A percentile compares a stretch with the other conserved stretches of the same genome.
Evolutionary conservation across 176 grass and related monocot species (phyloP).

Genomic region (Saccharum spontaneum): DNA sequence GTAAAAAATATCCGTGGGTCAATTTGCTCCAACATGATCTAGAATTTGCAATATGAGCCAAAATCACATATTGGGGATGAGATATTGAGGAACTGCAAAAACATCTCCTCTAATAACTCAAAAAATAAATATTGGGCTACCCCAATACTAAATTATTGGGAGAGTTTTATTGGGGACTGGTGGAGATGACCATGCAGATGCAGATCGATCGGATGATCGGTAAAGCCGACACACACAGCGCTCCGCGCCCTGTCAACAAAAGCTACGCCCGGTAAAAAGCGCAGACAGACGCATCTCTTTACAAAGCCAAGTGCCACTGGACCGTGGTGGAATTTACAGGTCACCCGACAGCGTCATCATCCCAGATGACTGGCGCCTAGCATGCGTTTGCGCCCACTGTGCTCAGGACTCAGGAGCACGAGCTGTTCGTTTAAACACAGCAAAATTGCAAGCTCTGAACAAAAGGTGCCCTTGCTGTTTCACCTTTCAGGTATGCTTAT

Average conservation of each 20-base stretch:
- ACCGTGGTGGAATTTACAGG: slow-evolving; percentile 43
- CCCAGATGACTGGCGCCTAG: slow-evolving; percentile 25
- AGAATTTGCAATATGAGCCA: too few relatives aligned
- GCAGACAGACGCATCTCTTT: slow-evolving; percentile 8
- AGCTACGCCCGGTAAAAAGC: slow-evolving; percentile 18
- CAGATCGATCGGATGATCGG: neutral
- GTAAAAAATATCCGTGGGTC: too few relatives aligned
- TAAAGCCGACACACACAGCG: slow-evolving; percentile 32
- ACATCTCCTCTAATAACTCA: too few relatives aligned
- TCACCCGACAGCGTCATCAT: slow-evolving; percentile 40
- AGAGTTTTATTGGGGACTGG: too few relatives aligned
- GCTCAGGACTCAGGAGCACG: neutral
- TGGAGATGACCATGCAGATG: neutral
- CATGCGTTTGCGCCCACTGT: neutral
- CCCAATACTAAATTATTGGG: too few relatives aligned
- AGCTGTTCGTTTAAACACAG: slow-evolving; percentile 36
- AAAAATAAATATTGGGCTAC: too few relatives aligned
- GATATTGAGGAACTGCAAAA: too few relatives aligned
- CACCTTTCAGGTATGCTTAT: neutral
- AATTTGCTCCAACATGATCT: too few relatives aligned
- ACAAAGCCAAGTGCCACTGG: slow-evolving; percentile 39
- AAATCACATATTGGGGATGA: too few relatives aligned
- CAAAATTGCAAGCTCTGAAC: slow-evolving; percentile 17
- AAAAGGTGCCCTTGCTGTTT: neutral
- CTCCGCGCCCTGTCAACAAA: slow-evolving; percentile 29